Base-by-base conservation (phyloP, 768 basidiomycete genomes). In the Phanerodontia chrysosporium region DNA sequence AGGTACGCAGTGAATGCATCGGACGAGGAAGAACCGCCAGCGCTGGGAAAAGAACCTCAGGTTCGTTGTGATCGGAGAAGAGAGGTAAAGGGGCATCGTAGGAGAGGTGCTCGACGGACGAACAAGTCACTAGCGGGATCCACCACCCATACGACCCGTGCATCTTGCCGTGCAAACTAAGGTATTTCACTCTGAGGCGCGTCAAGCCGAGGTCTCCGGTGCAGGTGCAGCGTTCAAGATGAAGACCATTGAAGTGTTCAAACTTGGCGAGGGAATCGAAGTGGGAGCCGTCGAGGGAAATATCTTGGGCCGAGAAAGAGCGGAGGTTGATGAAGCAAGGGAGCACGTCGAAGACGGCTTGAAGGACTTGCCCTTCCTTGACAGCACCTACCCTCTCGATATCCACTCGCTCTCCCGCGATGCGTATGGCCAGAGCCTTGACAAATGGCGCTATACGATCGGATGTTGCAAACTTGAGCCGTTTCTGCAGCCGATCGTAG, bases 101-200 rank as follows among this genome's bases (percentile, higher is more conserved):
- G 1, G 59, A 61, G 48, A 61, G 49, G 10, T 36, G 55, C 35
- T 49, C 30, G 16, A 61, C 32, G 13, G 55, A 21, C 1, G 54
- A 13, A 8, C 49, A 57, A 24, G 46, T 29, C 1, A 61, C 35
- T 9, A 61, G 49, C 6, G 55, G 55, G 27, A 61, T 61, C 59
- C 59, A 61, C 59, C 59, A 61, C 4, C 59, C 59, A 25, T 32
- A 56, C 12, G 59, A 24, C 3, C 59, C 59, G 12, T 42, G 27
- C 49, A 61, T 49, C 45, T 51, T 55, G n/a, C 59, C 59, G 25
- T 52, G 55, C 18, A 61, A 42, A 12, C 55, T 30, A 9, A 61
- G 42, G 18, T 9, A 30, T 10, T 54, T 55, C 12, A 61, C 25
- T n/a, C 36, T 48, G 29, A 57, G 42, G 6, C 55, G 54, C 2